phyloP scores from a whole-genome alignment of 2,329 filamentous ascomycete genomes.

The Aspergillus novofumigatus region DNA sequence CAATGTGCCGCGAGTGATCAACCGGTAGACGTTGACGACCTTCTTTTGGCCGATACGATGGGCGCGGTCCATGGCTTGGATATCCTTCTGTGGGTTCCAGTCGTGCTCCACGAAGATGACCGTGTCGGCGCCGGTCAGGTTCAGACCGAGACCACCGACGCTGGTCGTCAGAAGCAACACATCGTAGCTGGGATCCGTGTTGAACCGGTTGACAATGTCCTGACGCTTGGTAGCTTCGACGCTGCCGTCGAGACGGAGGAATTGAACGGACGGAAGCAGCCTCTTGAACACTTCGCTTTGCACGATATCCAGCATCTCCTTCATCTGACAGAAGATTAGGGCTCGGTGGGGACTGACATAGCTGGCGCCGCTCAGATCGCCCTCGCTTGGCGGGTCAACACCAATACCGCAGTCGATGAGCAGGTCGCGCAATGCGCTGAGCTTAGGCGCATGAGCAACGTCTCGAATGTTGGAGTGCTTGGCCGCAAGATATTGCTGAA shows the following conservation, averaged over 20 bases:
- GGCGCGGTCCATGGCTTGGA: constrained; percentile 97
- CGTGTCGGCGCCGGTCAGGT: constrained; percentile 93
- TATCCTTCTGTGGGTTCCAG: constrained; percentile 98
- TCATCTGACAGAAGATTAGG: constrained; percentile 98
- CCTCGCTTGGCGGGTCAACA: constrained; percentile 56
- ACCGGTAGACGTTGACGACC: constrained; percentile 96
- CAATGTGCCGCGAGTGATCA: constrained; percentile 91
- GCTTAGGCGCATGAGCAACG: constrained; percentile 82
- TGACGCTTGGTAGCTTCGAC: constrained; percentile 92
- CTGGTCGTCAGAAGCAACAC: constrained; percentile 89
- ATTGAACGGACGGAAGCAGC: constrained; percentile 88
- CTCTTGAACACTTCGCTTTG: constrained; percentile 88
- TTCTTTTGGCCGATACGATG: constrained; percentile 99
- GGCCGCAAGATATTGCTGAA: constrained; percentile 72
- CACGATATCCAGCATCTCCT: constrained; percentile 99
- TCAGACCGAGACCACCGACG: constrained; percentile 89
- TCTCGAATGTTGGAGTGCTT: constrained; percentile 82
- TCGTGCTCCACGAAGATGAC: constrained; percentile 99
- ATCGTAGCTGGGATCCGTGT: constrained; percentile 94
- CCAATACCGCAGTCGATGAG: constrained; percentile 99
- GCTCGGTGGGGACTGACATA: constrained; percentile 95
- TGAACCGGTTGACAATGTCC: constrained; percentile 98
- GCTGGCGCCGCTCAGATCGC: constrained; percentile 57
- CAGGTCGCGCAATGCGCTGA: constrained; percentile 82
- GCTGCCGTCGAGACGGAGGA: constrained; percentile 85